Evolutionary conservation across 1,284 basidiomycete species (phyloP).

Genomic region (Tetrapyrgos nigripes): DNA sequence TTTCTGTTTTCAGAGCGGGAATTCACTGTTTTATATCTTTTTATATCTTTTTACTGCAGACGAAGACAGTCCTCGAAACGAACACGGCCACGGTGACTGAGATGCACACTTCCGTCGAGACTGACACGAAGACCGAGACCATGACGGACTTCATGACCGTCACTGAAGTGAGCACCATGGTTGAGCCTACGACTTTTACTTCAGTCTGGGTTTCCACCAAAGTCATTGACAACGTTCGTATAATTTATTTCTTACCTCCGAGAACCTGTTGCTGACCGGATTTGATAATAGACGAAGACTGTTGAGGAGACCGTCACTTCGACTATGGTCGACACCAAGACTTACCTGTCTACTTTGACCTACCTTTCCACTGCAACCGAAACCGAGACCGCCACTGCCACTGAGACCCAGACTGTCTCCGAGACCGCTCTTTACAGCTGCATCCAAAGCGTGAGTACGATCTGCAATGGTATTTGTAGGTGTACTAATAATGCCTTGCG

Average conservation of each 20-base stretch:
- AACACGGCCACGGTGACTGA: constrained; percentile 54
- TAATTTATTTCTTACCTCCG: constrained; percentile 2
- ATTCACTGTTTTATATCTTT: neutral
- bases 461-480: neutral
- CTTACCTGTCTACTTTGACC: constrained; percentile 48
- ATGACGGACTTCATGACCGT: constrained; percentile 51
- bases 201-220: constrained; percentile 49
- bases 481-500: constrained; percentile 17
- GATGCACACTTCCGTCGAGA: constrained; percentile 44
- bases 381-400: constrained; percentile 42
- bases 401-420: constrained; percentile 52
- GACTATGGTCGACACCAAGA: constrained; percentile 43
- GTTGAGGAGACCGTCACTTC: constrained; percentile 58
- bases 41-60: constrained; percentile 7
- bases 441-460: constrained; percentile 49
- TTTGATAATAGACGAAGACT: constrained; percentile 46
- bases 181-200: constrained; percentile 52
- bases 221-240: constrained; percentile 49
- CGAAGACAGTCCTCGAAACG: constrained; percentile 45
- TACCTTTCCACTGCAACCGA: constrained; percentile 44
- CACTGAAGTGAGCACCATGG: constrained; percentile 48
- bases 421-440: constrained; percentile 60
- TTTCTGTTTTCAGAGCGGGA: neutral
- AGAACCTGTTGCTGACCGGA: neutral
- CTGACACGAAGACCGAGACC: constrained; percentile 49